These are phyloP conservation scores for Chlorella sp. DNA, from an alignment of 139 green algal species.

Conservation along the genomic window DNA sequence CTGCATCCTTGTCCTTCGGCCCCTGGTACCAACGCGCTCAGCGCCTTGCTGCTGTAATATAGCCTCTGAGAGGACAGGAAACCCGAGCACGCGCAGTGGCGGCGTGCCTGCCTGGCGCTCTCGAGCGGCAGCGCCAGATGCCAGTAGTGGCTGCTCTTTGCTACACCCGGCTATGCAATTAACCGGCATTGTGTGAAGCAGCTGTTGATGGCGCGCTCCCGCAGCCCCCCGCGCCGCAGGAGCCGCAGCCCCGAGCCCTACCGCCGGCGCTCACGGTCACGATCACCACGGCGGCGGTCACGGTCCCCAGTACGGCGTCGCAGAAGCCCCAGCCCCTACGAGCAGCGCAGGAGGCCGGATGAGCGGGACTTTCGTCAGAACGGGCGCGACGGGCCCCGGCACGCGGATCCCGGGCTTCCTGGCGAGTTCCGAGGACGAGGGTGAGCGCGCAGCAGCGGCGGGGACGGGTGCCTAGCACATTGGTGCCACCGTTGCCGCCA, in stretches of 20 bases:
- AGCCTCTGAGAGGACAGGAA: too few relatives aligned
- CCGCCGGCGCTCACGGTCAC: background rate
- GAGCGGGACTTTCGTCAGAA: background rate
- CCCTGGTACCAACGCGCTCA: too few relatives aligned
- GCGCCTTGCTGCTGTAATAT: too few relatives aligned
- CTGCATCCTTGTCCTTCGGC: too few relatives aligned
- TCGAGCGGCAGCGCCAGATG: too few relatives aligned
- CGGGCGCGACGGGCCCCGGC: background rate
- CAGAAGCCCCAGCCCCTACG: background rate
- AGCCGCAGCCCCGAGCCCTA: constrained; percentile 28
- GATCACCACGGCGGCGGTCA: background rate
- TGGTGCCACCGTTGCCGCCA: background rate
- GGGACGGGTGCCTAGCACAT: background rate
- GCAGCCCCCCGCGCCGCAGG: background rate
- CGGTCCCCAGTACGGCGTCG: background rate
- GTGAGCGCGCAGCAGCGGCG: background rate
- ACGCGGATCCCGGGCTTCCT: background rate
- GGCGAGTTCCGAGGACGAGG: constrained; percentile 11
- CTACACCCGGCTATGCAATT: too few relatives aligned
- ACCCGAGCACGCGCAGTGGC: too few relatives aligned
- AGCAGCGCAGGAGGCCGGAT: background rate
- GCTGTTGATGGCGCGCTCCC: background rate
- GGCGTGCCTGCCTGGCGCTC: too few relatives aligned
- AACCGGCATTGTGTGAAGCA: too few relatives aligned
- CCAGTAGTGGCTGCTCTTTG: too few relatives aligned